Evolutionary conservation across 108 stramenopile genomes (phyloP).

Genomic region (Pseudonitzschia pungens): DNA sequence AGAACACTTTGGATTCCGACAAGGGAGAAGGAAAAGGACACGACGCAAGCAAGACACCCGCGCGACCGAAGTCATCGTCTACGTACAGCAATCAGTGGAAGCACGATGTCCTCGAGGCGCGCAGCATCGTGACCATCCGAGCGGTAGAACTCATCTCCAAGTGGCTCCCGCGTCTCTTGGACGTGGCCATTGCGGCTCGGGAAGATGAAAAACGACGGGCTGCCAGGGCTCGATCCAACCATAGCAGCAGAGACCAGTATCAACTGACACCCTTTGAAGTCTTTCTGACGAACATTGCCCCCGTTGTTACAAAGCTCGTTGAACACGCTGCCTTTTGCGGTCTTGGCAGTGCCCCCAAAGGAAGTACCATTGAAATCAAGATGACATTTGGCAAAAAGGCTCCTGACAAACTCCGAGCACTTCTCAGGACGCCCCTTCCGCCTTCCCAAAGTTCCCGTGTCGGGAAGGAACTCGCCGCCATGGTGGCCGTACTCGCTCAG

Average conservation of each 20-base stretch:
- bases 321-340: conserved; percentile 85
- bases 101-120: conserved; percentile 79
- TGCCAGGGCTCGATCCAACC: conserved; percentile 46
- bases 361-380: conserved; percentile 61
- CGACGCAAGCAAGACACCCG: neutral
- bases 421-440: conserved; percentile 74
- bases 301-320: conserved; percentile 60
- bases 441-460: conserved; percentile 78
- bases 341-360: conserved; percentile 64
- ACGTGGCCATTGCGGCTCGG: conserved; percentile 72
- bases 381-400: conserved; percentile 77
- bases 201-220: conserved; percentile 83
- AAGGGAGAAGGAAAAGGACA: conserved; percentile 5
- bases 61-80: conserved; percentile 19
- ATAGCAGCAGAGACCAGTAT: conserved; percentile 5
- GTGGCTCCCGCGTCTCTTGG: conserved; percentile 78
- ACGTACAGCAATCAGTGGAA: conserved; percentile 75
- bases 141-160: conserved; percentile 63
- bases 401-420: conserved; percentile 63
- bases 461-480: conserved; percentile 76
- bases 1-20: conserved; percentile 23
- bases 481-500: conserved; percentile 66
- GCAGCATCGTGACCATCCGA: conserved; percentile 71
- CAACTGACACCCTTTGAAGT: conserved; percentile 68
- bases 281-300: conserved; percentile 60